These are phyloP conservation scores for Globisporangium nagaii DNA, from an alignment of 352 stramenopile genomes.

Conservation along the genomic window DNA sequence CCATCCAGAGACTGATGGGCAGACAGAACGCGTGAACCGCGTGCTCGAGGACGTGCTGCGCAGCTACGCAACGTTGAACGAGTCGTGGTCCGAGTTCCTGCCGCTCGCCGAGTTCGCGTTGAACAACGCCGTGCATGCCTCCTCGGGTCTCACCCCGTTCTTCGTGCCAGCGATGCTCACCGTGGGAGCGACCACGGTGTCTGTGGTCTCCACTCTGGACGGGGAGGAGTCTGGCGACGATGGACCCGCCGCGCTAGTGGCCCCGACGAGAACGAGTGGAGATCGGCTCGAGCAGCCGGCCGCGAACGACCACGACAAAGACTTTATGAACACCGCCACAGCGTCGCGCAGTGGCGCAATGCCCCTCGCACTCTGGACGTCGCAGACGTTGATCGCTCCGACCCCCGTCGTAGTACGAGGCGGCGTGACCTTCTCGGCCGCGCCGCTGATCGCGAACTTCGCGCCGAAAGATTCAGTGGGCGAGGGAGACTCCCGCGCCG, in stretches of 20 bases:
- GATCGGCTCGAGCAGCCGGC: too few relatives aligned
- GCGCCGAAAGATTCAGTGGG: neutral
- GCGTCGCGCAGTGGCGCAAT: too few relatives aligned
- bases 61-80: conserved; percentile 14
- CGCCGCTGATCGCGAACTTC: neutral
- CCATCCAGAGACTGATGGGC: conserved; percentile 20
- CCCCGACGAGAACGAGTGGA: too few relatives aligned
- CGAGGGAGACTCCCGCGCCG: too few relatives aligned
- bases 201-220: conserved; percentile 1
- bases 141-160: conserved; percentile 17
- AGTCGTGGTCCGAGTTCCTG: conserved; percentile 12
- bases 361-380: too few relatives aligned
- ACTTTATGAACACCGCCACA: too few relatives aligned
- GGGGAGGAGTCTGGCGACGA: too few relatives aligned
- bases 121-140: conserved; percentile 19
- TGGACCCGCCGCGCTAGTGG: too few relatives aligned
- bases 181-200: too few relatives aligned
- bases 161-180: conserved; percentile 11
- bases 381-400: too few relatives aligned
- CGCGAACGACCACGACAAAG: too few relatives aligned
- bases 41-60: conserved; percentile 17
- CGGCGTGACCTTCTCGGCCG: neutral
- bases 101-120: conserved; percentile 18
- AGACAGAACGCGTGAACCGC: conserved; percentile 22
- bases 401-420: too few relatives aligned